Percentiles rank a stretch among this genome's conserved stretches.
These are phyloP conservation scores for Cephalotrichum gorgonifer DNA, from an alignment of 2,329 filamentous ascomycete genomes.

Conservation along the genomic window DNA sequence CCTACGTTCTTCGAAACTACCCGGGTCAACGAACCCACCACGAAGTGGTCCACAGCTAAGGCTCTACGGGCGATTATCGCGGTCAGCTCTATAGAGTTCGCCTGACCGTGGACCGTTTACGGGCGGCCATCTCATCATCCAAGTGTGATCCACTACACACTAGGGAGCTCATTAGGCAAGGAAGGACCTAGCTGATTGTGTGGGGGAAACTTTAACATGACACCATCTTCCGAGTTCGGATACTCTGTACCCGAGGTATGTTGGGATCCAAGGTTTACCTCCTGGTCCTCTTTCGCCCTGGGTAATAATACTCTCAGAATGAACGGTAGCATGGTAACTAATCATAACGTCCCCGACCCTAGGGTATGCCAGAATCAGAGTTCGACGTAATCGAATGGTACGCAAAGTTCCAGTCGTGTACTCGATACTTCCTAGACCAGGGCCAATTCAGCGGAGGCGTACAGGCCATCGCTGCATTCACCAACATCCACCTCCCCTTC, in stretches of 20 bases:
- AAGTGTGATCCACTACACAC: not conserved
- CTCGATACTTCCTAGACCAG: conserved; percentile 83
- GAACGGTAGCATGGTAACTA: not conserved
- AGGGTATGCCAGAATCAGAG: conserved; percentile 1
- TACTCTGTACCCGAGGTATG: not conserved
- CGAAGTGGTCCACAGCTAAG: too few species aligned
- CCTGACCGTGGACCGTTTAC: too few species aligned
- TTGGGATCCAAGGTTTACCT: not conserved
- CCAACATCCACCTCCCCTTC: conserved; percentile 86
- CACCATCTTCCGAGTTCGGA: not conserved
- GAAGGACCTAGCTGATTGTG: too few species aligned
- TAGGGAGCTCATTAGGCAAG: too few species aligned
- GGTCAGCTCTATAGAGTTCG: too few species aligned
- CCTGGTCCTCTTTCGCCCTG: not conserved
- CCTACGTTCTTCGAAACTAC: too few species aligned
- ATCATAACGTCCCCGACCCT: not conserved
- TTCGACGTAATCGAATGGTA: conserved; percentile 85
- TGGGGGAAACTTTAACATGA: not conserved
- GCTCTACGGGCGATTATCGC: too few species aligned
- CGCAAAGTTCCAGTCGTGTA: conserved; percentile 79
- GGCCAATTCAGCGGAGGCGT: conserved; percentile 76
- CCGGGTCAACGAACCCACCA: too few species aligned
- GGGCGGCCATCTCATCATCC: too few species aligned
- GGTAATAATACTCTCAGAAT: not conserved
- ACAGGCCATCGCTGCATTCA: conserved; percentile 77